These are phyloP conservation scores for Cyberlindnera misumaiensis DNA, from an alignment of 805 yeast genomes.

Conservation along the genomic window DNA sequence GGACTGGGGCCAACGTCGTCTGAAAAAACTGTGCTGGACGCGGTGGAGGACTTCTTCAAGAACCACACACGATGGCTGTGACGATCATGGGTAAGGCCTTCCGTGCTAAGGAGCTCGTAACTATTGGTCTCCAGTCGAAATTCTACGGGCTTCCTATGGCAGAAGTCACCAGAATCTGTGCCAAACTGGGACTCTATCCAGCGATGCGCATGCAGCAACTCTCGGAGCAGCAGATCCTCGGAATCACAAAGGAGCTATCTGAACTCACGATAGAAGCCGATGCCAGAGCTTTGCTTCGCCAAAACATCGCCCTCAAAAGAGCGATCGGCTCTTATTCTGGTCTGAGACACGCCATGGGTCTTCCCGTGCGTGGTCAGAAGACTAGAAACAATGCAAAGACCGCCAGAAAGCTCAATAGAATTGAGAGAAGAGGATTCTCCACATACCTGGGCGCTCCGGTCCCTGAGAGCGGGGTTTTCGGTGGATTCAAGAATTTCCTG, in stretches of 20 bases:
- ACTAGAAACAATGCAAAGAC: conserved; percentile 89
- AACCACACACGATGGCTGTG: conserved; percentile 17
- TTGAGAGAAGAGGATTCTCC: conserved; percentile 50
- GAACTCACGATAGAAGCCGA: conserved; percentile 78
- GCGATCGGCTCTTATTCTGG: conserved; percentile 83
- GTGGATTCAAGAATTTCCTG: conserved; percentile 19
- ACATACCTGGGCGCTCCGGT: conserved; percentile 5
- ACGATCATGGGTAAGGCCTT: conserved; percentile 24
- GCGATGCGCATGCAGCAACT: conserved; percentile 91
- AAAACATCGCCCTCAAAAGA: conserved; percentile 74
- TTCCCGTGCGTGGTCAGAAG: conserved; percentile 83
- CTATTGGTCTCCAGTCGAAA: conserved; percentile 65
- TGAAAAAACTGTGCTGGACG: not conserved
- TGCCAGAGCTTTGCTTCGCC: conserved; percentile 64
- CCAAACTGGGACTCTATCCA: conserved; percentile 88
- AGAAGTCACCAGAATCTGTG: conserved; percentile 70
- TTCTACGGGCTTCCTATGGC: conserved; percentile 82
- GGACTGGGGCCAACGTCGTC: not conserved
- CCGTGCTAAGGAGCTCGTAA: conserved; percentile 24
- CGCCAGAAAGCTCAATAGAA: conserved; percentile 76
- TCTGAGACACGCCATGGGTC: conserved; percentile 77
- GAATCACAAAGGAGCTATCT: conserved; percentile 80
- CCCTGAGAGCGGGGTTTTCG: conserved; percentile 13
- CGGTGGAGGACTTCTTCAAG: not conserved
- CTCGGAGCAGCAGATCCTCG: conserved; percentile 78